Base-by-base conservation (phyloP, 495 filamentous ascomycete species). In the Penicillium coffeae region DNA sequence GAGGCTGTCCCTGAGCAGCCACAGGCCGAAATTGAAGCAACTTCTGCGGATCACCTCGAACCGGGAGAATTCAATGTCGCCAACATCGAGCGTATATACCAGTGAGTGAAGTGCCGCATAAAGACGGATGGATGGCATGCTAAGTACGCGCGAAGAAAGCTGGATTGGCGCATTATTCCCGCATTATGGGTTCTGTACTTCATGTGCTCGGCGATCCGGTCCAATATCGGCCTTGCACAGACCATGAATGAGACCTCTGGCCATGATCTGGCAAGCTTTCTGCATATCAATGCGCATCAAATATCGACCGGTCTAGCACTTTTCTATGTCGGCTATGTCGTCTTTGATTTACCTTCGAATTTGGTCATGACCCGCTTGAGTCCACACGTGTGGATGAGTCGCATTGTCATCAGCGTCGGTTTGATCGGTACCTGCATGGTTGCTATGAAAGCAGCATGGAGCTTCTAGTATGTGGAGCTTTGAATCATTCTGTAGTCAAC, bases 101-200 rank as follows among this genome's bases (percentile, higher is more conserved):
- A 64, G 71, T 72, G 40, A 42, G 44, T 38, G 1, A 30, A 16
- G 5, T 22, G 4, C 12, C 2, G 14, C 10, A 48, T 9, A 7
- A 1, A 21, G 14, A 35, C 13, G 18, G 9, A 33, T 20, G 19
- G 2, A 20, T 12, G 8, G 12, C 18, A 12, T 25, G 36, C 41
- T 45, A 38, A 48, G 19, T 42, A 19, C 3, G 18, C 0, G 3
- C 5, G 10, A 42, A 73, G 79, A 48, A 95, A 93, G 64, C 73
- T 95, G 46, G 90, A 95, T 58, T 74, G 73, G 8, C 83, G 90
- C 37, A 92, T 95, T 62, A 86, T 95, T 50, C 88, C 89, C 52
- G 88, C 90, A 32, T 90, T 96, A 66, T 95, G 90, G 90, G 68
- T 85, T n/a, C 76, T 96, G 7, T 96, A 96, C 69, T 95, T 96